Percentiles rank a stretch among this genome's conserved stretches.
These are phyloP conservation scores for Spinacia oleracea DNA, from an alignment of 179 eudicot genomes.

Conservation along the genomic window DNA sequence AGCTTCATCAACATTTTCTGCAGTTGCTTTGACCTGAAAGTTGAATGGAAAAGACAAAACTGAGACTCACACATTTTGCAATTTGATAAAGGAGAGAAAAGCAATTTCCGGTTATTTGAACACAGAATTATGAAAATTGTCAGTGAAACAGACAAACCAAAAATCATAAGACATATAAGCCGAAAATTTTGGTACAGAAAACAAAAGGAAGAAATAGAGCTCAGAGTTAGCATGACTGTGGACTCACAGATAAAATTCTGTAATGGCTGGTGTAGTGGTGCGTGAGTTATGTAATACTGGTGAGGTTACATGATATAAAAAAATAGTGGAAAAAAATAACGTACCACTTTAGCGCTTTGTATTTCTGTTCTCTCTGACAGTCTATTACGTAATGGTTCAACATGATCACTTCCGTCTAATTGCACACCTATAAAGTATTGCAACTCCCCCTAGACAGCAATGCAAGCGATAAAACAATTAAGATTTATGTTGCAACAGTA, in stretches of 20 bases:
- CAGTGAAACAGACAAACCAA: neutral
- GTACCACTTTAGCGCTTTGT: slow-evolving; percentile 48
- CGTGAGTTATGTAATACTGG: neutral
- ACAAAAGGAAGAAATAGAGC: neutral
- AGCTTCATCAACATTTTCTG: slow-evolving; percentile 55
- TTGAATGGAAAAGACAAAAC: neutral
- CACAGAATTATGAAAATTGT: neutral
- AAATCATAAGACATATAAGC: neutral
- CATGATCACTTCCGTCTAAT: slow-evolving; percentile 52
- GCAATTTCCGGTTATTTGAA: neutral
- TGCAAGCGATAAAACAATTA: slow-evolving; percentile 14
- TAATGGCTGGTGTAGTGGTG: too few species aligned
- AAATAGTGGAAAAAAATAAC: neutral
- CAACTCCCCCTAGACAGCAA: slow-evolving; percentile 43
- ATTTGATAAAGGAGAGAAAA: neutral
- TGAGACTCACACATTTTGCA: slow-evolving; percentile 5
- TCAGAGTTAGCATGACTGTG: neutral
- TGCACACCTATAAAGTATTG: slow-evolving; percentile 63
- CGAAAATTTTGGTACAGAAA: neutral
- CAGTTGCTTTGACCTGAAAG: slow-evolving; percentile 52
- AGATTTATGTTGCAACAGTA: neutral
- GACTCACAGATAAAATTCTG: neutral
- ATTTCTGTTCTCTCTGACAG: slow-evolving; percentile 46
- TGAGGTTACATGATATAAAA: too few species aligned
- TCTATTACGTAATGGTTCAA: slow-evolving; percentile 52